These are phyloP conservation scores for Metschnikowia shivogae DNA, from an alignment of 805 yeast species.

Conservation along the genomic window DNA sequence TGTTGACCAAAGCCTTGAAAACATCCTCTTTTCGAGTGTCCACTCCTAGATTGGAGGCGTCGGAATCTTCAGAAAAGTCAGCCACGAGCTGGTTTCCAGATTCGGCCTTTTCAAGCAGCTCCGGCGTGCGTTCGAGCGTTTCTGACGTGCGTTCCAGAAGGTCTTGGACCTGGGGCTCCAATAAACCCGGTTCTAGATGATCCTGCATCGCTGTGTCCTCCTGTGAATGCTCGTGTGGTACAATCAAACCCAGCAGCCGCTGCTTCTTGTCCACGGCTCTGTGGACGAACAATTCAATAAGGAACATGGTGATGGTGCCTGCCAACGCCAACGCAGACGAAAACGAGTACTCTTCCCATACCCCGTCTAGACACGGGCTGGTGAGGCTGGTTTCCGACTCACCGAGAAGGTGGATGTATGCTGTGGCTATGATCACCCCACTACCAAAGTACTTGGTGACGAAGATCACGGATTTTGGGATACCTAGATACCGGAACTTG, in stretches of 20 bases:
- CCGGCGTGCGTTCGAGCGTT: background rate
- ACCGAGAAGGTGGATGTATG: constrained; percentile 32
- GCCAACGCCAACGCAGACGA: constrained; percentile 31
- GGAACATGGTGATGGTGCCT: constrained; percentile 28
- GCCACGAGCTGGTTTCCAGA: background rate
- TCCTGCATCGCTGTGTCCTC: no score
- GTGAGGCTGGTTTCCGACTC: constrained; percentile 25
- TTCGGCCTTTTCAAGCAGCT: background rate
- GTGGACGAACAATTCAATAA: constrained; percentile 22
- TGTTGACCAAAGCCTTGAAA: constrained; percentile 10
- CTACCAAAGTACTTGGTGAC: constrained; percentile 29
- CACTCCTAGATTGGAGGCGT: background rate
- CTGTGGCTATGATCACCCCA: constrained; percentile 36
- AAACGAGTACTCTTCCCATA: constrained; percentile 28
- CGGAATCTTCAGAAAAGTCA: background rate
- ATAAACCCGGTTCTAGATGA: no score
- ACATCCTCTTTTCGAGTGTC: constrained; percentile 8
- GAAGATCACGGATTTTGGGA: constrained; percentile 27
- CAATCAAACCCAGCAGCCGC: constrained; percentile 1
- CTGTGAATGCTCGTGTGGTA: background rate
- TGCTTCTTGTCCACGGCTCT: constrained; percentile 8
- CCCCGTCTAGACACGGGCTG: constrained; percentile 28
- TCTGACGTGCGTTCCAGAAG: no score
- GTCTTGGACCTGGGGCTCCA: no score
- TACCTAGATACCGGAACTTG: constrained; percentile 17